A percentile compares a stretch with the other conserved stretches of the same genome.
Evolutionary conservation across 371 early-diverging fungal species (phyloP).

Genomic region (Mortierella sp.): DNA sequence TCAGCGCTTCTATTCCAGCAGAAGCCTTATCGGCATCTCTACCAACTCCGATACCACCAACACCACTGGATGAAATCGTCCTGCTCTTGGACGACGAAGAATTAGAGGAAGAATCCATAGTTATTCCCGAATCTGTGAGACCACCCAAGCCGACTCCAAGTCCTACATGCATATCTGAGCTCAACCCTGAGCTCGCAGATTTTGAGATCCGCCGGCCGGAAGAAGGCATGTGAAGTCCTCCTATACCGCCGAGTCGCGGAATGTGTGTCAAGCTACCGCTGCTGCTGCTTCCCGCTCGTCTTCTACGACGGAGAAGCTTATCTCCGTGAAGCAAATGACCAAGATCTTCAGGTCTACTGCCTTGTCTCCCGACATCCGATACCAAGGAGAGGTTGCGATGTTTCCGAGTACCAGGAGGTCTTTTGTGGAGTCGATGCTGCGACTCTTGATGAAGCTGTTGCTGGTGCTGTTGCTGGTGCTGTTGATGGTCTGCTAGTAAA

Average conservation of each 20-base stretch:
- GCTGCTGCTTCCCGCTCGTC: slow-evolving; percentile 12
- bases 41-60: neutral
- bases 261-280: neutral
- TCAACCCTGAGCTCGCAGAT: neutral
- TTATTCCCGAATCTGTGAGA: neutral
- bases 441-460: slow-evolving; percentile 22
- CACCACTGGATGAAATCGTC: neutral
- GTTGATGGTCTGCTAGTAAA: slow-evolving; percentile 33
- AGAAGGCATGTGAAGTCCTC: neutral
- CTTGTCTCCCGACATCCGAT: slow-evolving; percentile 6
- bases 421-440: slow-evolving; percentile 18
- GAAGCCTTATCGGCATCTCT: neutral
- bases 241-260: neutral
- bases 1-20: slow-evolving; percentile 13
- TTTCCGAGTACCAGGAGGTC: slow-evolving; percentile 7
- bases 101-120: neutral
- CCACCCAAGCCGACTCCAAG: slow-evolving; percentile 10
- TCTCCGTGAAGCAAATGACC: neutral
- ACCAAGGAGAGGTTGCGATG: slow-evolving; percentile 20
- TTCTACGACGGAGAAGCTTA: slow-evolving; percentile 15
- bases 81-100: neutral
- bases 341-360: neutral
- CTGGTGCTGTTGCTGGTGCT: slow-evolving; percentile 36
- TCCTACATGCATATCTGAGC: slow-evolving; percentile 14
- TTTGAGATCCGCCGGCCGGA: slow-evolving; percentile 5